Evolutionary conservation across 345 rosid genomes (phyloP), one percentile per base, ranked within the genome.

Genomic region (Limnanthes douglasii): DNA sequence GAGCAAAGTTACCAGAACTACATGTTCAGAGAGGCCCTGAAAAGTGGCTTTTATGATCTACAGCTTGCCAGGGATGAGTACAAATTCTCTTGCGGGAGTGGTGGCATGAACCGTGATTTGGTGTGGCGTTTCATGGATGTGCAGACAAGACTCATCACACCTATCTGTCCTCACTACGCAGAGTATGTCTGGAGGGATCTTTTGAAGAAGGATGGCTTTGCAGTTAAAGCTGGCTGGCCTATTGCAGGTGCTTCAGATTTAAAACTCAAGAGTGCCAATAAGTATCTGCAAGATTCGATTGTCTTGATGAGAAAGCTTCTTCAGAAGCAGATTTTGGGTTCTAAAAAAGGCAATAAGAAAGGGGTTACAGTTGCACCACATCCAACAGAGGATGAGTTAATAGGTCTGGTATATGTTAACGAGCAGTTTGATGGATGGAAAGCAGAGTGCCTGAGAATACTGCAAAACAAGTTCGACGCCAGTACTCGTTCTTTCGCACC

Each of bases 41-140:
- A 88, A 58, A 65, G 59, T 40, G 97, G 97, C 11, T 76, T 79
- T 50, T 84, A 83, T 51, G 94, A 88, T 61, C 80, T 88, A 29
- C 95, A 88, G 62, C 74, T 93, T 40, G 95, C 92, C 33, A 64
- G 94, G 56, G 95, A 88, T 47, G 94, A 77, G 63, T 88, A 90
- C 54, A 73, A 86, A 37, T 67, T 77, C 49, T 74, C 95, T 5
- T 84, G 94, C 54, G 94, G 95, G 8, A 31, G 44, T 35, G 70
- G 61, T 6, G 85, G 79, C 35, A 70, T 90, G 98, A 79, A 79
- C 46, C 74, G 39, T 19, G 73, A 64, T 48, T 54, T 90, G 50
- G 19, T 80, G 15, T 56, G 65, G 72, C 73, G 48, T 18, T 90
- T 74, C 60, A 74, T 90, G 81, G 95, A 90, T 46, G 86, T 79